Conservation (phyloP, 2,329 filamentous ascomycete genomes). For the Dothideomycetes sp. region DNA sequence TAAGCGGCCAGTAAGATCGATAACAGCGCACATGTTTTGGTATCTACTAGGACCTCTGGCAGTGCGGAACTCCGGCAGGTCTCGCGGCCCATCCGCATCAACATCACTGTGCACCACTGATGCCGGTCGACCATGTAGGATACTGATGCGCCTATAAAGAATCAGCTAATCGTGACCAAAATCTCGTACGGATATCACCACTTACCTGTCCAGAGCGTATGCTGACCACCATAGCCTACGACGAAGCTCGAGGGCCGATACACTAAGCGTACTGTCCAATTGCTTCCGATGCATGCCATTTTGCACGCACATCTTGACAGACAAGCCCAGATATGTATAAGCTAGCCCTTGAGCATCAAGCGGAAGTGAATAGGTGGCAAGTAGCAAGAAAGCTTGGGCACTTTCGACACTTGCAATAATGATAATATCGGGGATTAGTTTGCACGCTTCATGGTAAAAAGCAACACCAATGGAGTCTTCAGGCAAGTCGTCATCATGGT, state of each 20-base stretch:
- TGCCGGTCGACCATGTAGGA: slow-evolving; percentile 45
- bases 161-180: slow-evolving; percentile 5
- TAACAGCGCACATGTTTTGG: background rate
- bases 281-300: slow-evolving; percentile 49
- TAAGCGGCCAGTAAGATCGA: background rate
- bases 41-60: background rate
- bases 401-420: slow-evolving; percentile 45
- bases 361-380: slow-evolving; percentile 45
- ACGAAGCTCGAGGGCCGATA: slow-evolving; percentile 27
- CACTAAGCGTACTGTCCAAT: slow-evolving; percentile 25
- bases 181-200: background rate
- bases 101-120: slow-evolving; percentile 43
- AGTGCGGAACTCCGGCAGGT: slow-evolving; percentile 9
- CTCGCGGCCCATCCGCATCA: slow-evolving; percentile 40
- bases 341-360: slow-evolving; percentile 45
- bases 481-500: slow-evolving; percentile 30
- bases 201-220: slow-evolving; percentile 38
- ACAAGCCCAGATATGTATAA: slow-evolving; percentile 46
- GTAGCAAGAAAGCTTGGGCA: slow-evolving; percentile 43
- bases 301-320: slow-evolving; percentile 47
- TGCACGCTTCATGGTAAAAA: slow-evolving; percentile 46
- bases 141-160: slow-evolving; percentile 39
- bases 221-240: slow-evolving; percentile 13
- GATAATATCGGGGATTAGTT: slow-evolving; percentile 45
- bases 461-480: slow-evolving; percentile 44